A percentile compares a stretch with the other conserved stretches of the same genome.
phyloP scores from a whole-genome alignment of 2,329 filamentous ascomycete species.

The Phoma sp. region DNA sequence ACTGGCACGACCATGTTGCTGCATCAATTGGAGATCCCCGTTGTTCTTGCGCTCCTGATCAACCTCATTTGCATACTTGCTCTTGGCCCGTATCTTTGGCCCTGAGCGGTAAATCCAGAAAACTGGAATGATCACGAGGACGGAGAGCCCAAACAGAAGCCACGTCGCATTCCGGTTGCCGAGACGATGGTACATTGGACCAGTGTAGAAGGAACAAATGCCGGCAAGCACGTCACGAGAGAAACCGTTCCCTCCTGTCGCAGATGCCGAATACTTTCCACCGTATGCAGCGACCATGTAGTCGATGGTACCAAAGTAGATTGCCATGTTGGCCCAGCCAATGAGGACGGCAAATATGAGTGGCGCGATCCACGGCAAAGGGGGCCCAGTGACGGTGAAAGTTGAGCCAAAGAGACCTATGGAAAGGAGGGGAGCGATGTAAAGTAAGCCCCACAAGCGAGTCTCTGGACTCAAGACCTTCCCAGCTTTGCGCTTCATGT shows the following conservation, averaged over 20 bases:
- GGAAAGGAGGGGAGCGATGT: constrained; percentile 63
- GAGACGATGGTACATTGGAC: constrained; percentile 47
- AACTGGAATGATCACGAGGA: constrained; percentile 59
- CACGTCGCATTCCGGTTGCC: constrained; percentile 31
- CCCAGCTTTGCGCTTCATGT: constrained; percentile 53
- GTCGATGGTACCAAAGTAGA: constrained; percentile 79
- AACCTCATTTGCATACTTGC: constrained; percentile 35
- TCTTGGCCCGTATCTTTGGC: constrained; percentile 54
- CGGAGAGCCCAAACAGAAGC: constrained; percentile 58
- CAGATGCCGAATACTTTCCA: constrained; percentile 70
- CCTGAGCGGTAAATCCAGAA: constrained; percentile 64
- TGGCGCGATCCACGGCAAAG: constrained; percentile 64
- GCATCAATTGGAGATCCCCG: background rate
- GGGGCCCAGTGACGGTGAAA: constrained; percentile 64
- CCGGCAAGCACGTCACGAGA: constrained; percentile 75
- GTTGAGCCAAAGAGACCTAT: constrained; percentile 74
- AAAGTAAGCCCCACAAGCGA: constrained; percentile 69
- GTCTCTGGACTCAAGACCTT: constrained; percentile 64
- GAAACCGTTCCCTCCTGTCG: constrained; percentile 78
- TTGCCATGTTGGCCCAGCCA: constrained; percentile 72
- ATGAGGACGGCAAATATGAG: constrained; percentile 58
- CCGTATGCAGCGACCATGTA: constrained; percentile 80
- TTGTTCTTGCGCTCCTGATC: constrained; percentile 30
- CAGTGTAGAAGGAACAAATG: constrained; percentile 64
- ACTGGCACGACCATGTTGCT: constrained; percentile 1